Base-by-base conservation (phyloP, 2,329 filamentous ascomycete species). In the Ploettnerulaceae sp. region DNA sequence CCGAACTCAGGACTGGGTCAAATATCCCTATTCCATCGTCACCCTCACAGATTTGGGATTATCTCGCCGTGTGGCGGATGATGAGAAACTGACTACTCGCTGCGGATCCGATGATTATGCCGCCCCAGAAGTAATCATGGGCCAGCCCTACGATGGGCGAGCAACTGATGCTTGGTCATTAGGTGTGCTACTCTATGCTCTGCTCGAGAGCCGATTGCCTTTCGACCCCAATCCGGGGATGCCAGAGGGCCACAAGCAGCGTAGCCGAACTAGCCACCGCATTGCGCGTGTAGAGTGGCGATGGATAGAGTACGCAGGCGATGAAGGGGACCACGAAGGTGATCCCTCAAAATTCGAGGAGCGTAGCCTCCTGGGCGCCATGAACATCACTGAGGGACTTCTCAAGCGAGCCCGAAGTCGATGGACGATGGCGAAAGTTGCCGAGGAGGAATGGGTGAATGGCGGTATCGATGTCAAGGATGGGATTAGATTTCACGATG, bases 61-160 rank as follows among this genome's bases (percentile, higher is more conserved):
- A 9, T 94, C 89, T 3, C 80, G 91, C 45, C 83, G 86, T 26
- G 87, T 97, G 29, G 80, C 88, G 12, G 84, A 89, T 52, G 88
- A 89, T 42, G 89, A 94, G 56, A 84, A 91, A 51, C 76, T 98
- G n/a, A 87, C 87, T 51, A 97, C 91, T 1, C 81, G 93, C 7
- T 98, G 93, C 65, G 93, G 93, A 24, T 95, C 87, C 31, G 93
- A 97, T 67, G 93, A 98, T 68, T 98, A 98, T 64, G 91, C 91
- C 1, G 91, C 93, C 0, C 93, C 93, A 0, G 93, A 98, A 65
- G 89, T 98, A 35, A 84, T 98, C 44, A 88, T 98, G 74, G 91
- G 91, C 18, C 88, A 95, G 62, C 81, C 88, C 6, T 98, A 98
- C 63, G 90, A 97, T 64, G 93, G 93, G 24, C 86, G 89, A 28